Evolutionary conservation across 257 asterid species (phyloP).

Genomic region (Solanum bulbocastanum): DNA sequence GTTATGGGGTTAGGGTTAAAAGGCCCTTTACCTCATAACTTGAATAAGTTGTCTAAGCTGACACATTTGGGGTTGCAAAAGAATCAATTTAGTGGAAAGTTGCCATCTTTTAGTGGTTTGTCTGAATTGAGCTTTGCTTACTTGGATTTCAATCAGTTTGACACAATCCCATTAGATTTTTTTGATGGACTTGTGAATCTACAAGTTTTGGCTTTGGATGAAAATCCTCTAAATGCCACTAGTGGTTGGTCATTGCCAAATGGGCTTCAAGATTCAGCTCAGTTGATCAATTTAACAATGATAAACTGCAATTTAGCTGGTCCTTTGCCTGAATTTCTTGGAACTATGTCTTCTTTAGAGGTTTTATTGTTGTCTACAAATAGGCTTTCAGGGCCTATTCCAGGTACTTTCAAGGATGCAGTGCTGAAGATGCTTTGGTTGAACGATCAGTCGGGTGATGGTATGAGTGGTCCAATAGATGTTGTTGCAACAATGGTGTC

Average conservation of each 20-base stretch:
- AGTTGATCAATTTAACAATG: slow-evolving; percentile 55
- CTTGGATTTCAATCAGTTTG: slow-evolving; percentile 67
- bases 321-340: slow-evolving; percentile 63
- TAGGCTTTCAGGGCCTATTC: slow-evolving; percentile 51
- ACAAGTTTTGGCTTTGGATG: slow-evolving; percentile 73
- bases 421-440: slow-evolving; percentile 43
- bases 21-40: slow-evolving; percentile 62
- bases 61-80: slow-evolving; percentile 61
- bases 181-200: slow-evolving; percentile 63
- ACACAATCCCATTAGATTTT: slow-evolving; percentile 70
- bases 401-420: slow-evolving; percentile 50
- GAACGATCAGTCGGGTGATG: slow-evolving; percentile 54
- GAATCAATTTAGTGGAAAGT: slow-evolving; percentile 53
- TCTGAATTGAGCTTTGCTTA: slow-evolving; percentile 54
- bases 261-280: slow-evolving; percentile 51
- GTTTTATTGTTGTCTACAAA: slow-evolving; percentile 53
- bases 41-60: slow-evolving; percentile 51
- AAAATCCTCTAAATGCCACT: slow-evolving; percentile 57
- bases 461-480: slow-evolving; percentile 68
- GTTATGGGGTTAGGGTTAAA: slow-evolving; percentile 61
- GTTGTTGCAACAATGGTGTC: slow-evolving; percentile 43
- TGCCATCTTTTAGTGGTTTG: slow-evolving; percentile 73
- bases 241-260: slow-evolving; percentile 64
- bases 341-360: slow-evolving; percentile 61
- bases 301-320: slow-evolving; percentile 60